Evolutionary conservation across 805 yeast genomes (phyloP).

Genomic region (Metschnikowia peoriensis): DNA sequence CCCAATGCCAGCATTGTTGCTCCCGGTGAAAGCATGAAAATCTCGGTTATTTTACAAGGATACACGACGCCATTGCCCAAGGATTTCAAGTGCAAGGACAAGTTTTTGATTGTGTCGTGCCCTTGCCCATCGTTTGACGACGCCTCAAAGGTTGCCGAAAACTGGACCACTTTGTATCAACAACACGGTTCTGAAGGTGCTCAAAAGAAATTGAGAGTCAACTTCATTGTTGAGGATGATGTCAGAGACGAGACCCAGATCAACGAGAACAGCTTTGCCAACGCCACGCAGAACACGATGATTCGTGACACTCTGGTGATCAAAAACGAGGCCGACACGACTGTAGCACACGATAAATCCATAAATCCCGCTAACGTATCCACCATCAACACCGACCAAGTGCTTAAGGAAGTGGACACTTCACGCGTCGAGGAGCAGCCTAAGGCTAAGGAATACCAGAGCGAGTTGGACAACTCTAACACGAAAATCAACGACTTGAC

Average conservation of each 20-base stretch:
- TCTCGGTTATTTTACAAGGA: conserved; percentile 85
- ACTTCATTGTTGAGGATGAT: conserved; percentile 41
- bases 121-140: conserved; percentile 67
- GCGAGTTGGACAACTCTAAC: conserved; percentile 39
- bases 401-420: conserved; percentile 6
- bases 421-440: conserved; percentile 10
- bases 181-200: conserved; percentile 53
- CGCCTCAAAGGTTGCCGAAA: conserved; percentile 56
- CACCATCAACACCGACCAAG: conserved; percentile 4
- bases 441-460: conserved; percentile 19
- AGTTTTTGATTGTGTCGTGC: conserved; percentile 83
- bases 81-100: conserved; percentile 82
- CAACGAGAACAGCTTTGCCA: conserved; percentile 20
- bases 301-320: conserved; percentile 12
- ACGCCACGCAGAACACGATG: conserved; percentile 21
- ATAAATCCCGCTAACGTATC: conserved; percentile 4
- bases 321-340: conserved; percentile 16
- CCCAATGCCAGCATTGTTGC: conserved; percentile 84
- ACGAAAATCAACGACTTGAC: conserved; percentile 43
- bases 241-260: conserved; percentile 17
- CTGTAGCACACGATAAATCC: conserved; percentile 14
- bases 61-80: conserved; percentile 69
- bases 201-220: conserved; percentile 67
- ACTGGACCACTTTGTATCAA: conserved; percentile 73
- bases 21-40: conserved; percentile 71